Base-by-base conservation (phyloP, 2,329 filamentous ascomycete genomes). In the Tolypocladium capitatum region DNA sequence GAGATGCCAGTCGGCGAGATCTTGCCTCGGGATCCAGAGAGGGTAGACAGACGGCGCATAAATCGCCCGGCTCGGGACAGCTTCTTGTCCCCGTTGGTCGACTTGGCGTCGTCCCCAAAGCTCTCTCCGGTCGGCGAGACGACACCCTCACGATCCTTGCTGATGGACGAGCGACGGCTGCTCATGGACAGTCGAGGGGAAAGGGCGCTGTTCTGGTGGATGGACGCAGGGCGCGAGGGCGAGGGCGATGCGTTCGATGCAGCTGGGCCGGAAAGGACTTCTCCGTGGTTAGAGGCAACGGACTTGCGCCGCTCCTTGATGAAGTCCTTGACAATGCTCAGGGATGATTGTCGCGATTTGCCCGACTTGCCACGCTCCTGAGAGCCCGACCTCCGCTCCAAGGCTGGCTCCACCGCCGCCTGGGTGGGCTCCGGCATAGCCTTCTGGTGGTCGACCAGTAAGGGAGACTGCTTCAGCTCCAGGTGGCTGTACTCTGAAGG, bases 141-240 rank as follows among this genome's bases (percentile, higher is more conserved):
- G 14, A 51, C 27, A 53, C 57, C 43, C 52, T 63, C 55, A 41
- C 55, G 53, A 14, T 75, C 74, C 38, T 68, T 68, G 52, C 67
- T 73, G 24, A 72, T 61, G 2, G 75, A 76, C 5, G 78, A 80
- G 53, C 63, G 71, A 44, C 66, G 73, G 60, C 70, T 86, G 66
- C 70, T 84, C 67, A 75, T 86, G 68, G 72, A 92, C 68, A 69
- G 73, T 63, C 70, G 86, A 56, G 63, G 78, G 58, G 62, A 75
- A 59, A 64, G 78, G 61, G 54, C 50, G 49, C 62, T 49, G 51
- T 62, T 64, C 57, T 71, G 68, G 56, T 73, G 70, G 42, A 64
- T 60, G 48, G 71, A 74, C 56, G 69, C 69, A 5, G 68, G 72
- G 38, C 70, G 69, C n/a, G 63, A 70, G 1, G 74, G 69, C 21